These are phyloP conservation scores for Lizonia empirigonia DNA, from an alignment of 2,329 filamentous ascomycete species.

Conservation along the genomic window DNA sequence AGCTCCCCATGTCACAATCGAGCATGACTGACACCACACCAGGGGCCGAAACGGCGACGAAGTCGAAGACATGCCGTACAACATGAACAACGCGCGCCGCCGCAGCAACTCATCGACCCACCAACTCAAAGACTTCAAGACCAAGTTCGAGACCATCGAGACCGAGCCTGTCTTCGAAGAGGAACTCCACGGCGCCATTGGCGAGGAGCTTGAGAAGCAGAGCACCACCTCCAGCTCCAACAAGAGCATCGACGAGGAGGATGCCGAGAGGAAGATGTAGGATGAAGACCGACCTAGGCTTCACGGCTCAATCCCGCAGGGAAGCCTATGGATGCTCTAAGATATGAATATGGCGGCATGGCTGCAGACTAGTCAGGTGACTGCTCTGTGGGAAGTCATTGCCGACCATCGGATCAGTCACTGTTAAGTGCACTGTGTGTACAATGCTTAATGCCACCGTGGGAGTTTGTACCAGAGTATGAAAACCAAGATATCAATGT, in stretches of 20 bases:
- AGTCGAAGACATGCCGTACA: conserved; percentile 81
- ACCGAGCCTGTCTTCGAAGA: conserved; percentile 93
- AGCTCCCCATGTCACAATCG: not conserved
- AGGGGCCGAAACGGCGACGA: conserved; percentile 89
- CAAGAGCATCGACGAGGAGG: conserved; percentile 64
- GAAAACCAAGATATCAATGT: conserved; percentile 3
- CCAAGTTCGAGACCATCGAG: conserved; percentile 93
- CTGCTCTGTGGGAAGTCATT: conserved; percentile 29
- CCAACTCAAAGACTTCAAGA: conserved; percentile 81
- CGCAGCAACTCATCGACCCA: conserved; percentile 87
- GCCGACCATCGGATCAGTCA: conserved; percentile 12
- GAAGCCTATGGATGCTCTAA: conserved; percentile 16
- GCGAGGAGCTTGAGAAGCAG: conserved; percentile 62
- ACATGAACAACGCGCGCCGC: conserved; percentile 82
- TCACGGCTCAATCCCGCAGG: conserved; percentile 13
- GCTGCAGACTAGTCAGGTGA: conserved; percentile 31
- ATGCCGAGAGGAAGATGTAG: conserved; percentile 54
- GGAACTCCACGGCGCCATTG: conserved; percentile 71
- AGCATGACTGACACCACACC: conserved; percentile 23
- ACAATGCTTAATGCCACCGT: conserved; percentile 29
- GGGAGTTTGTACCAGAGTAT: conserved; percentile 28
- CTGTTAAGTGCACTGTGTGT: conserved; percentile 27
- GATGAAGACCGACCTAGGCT: conserved; percentile 2
- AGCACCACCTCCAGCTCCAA: conserved; percentile 59
- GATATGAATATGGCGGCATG: conserved; percentile 5